Conservation (phyloP, 805 yeast species). For the Candida verbasci region DNA sequence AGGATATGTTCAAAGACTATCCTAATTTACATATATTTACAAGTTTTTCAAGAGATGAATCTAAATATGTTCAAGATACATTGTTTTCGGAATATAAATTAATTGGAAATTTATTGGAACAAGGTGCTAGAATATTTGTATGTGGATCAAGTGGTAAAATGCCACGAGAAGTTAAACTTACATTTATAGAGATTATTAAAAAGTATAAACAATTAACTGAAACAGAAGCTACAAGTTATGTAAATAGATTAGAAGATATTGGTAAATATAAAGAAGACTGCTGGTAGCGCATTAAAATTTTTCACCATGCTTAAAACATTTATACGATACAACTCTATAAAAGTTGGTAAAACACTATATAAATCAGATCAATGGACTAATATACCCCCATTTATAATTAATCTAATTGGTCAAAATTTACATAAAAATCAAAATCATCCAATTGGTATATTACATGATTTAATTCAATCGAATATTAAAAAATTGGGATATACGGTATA, state of each 20-base stretch:
- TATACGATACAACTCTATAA: constrained; percentile 1
- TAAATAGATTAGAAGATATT: constrained; percentile 55
- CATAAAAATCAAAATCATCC: constrained; percentile 81
- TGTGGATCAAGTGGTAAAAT: constrained; percentile 94
- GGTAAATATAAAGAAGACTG: constrained; percentile 83
- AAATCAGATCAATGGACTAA: constrained; percentile 79
- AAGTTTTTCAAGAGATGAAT: constrained; percentile 44
- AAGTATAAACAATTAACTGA: constrained; percentile 40
- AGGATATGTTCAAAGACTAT: constrained; percentile 42
- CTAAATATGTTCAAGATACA: constrained; percentile 72
- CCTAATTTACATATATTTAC: constrained; percentile 31
- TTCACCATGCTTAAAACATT: constrained; percentile 1
- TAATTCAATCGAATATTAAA: constrained; percentile 66
- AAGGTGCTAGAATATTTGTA: constrained; percentile 63
- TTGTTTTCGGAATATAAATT: constrained; percentile 47
- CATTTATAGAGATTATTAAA: constrained; percentile 59
- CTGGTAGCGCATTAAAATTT: constrained; percentile 47
- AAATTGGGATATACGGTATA: constrained; percentile 72
- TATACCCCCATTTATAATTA: constrained; percentile 68
- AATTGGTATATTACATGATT: constrained; percentile 72
- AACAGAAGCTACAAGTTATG: constrained; percentile 45
- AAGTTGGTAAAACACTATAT: constrained; percentile 41
- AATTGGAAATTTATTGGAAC: constrained; percentile 48
- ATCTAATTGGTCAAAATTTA: constrained; percentile 64
- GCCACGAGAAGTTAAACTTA: constrained; percentile 87